Percentiles rank a stretch among this genome's conserved stretches.
Evolutionary conservation across 768 basidiomycete genomes (phyloP).

Genomic region (Psilocybe cyanescens): DNA sequence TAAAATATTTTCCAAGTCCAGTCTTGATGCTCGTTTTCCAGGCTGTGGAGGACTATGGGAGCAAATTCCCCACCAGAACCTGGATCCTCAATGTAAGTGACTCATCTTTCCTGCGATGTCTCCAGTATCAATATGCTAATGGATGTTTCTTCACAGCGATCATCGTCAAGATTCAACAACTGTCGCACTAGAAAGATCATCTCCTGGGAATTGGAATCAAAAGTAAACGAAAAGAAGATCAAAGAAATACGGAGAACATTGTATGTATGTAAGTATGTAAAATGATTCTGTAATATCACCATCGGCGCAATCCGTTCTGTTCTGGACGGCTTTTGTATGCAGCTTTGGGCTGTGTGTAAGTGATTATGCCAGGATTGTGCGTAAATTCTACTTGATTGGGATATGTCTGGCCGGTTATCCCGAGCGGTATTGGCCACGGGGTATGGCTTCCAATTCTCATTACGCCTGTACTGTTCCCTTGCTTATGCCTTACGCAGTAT

Average conservation of each 20-base stretch:
- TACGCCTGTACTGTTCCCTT: not conserved
- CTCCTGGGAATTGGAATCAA: not conserved
- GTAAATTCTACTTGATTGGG: slow-evolving; percentile 19
- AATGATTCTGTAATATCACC: slow-evolving; percentile 16
- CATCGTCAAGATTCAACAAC: slow-evolving; percentile 50
- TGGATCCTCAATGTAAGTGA: slow-evolving; percentile 75
- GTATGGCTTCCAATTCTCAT: slow-evolving; percentile 16
- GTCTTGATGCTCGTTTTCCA: slow-evolving; percentile 24
- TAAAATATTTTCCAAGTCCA: slow-evolving; percentile 11
- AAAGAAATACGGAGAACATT: slow-evolving; percentile 7
- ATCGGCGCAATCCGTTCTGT: not conserved
- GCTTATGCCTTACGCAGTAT: not conserved
- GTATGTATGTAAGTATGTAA: slow-evolving; percentile 19
- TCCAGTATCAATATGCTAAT: slow-evolving; percentile 14
- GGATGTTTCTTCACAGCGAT: slow-evolving; percentile 43
- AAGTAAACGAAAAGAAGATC: slow-evolving; percentile 5
- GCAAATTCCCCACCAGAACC: slow-evolving; percentile 81
- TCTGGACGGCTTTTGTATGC: not conserved
- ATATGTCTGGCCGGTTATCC: slow-evolving; percentile 7
- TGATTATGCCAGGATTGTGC: not conserved
- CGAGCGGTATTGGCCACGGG: slow-evolving; percentile 15
- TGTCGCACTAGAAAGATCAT: slow-evolving; percentile 35
- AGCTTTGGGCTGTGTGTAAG: not conserved
- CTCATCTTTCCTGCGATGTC: slow-evolving; percentile 7
- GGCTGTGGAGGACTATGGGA: slow-evolving; percentile 74